Evolutionary conservation across 2,329 filamentous ascomycete species (phyloP), one percentile per base, ranked within the genome.

Genomic region (Fusarium succisae): DNA sequence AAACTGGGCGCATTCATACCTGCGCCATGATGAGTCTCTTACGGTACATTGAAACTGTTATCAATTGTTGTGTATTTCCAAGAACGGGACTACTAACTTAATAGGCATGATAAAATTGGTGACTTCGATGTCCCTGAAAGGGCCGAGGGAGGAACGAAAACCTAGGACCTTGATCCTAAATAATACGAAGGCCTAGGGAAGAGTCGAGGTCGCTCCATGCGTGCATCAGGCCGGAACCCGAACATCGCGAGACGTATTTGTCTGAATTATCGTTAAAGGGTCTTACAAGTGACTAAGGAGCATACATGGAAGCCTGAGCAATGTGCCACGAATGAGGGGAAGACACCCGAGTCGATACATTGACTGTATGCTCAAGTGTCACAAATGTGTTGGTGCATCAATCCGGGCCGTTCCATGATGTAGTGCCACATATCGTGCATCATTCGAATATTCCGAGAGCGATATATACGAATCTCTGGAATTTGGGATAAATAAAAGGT

Each of bases 11-110:
- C 26, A 15, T 11, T 48, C 3, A 48, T 15, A 11, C 20, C 3
- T 15, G 3, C 6, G 4, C 9, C 8, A 14, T 15, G 20, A 30
- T 15, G 20, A 30, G 2, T 11, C 28, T 28, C 13, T 11, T 12
- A 6, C 4, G 4, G 8, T 22, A 1, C 6, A 15, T 22, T 5
- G 5, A 28, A 28, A 22, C 4, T 17, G 9, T 14, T 3, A 5
- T 20, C 6, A 15, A 8, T 20, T 5, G 20, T 22, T 8, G 1
- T 22, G 26, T 15, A 5, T 22, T 47, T 15, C 3, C 0, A 5
- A 28, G 13, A 22, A 11, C 8, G 13, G 13, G 45, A 48, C 45
- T 22, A 18, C n/a, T 24, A 3, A 20, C 28, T 35, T 35, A 15
- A 5, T 28, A 8, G 9, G 24, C 8, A 22, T 11, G 6, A 22